Evolutionary conservation across 768 basidiomycete genomes (phyloP).

Genomic region (Dioszegia aurantiaca): DNA sequence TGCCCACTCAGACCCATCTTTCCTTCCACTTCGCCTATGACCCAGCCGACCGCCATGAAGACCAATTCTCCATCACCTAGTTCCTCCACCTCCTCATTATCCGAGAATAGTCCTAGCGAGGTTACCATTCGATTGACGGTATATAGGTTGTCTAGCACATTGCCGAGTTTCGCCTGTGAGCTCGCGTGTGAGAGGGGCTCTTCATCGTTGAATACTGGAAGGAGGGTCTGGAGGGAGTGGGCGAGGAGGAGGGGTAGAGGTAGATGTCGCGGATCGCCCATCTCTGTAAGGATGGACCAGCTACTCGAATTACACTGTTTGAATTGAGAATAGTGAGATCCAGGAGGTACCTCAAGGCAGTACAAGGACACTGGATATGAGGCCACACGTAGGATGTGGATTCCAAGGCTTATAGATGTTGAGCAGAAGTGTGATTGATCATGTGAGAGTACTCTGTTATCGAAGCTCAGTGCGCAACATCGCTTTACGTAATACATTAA

Average conservation of each 20-base stretch:
- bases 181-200: slow-evolving; percentile 33
- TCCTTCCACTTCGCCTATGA: slow-evolving; percentile 44
- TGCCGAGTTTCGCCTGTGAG: slow-evolving; percentile 29
- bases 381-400: too few species aligned
- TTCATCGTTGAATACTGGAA: slow-evolving; percentile 45
- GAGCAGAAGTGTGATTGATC: too few species aligned
- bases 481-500: too few species aligned
- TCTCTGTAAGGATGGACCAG: too few species aligned
- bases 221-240: slow-evolving; percentile 35
- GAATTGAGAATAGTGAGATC: too few species aligned
- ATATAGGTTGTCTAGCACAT: slow-evolving; percentile 38
- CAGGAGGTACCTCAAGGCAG: too few species aligned
- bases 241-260: slow-evolving; percentile 46
- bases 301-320: too few species aligned
- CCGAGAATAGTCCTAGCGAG: slow-evolving; percentile 50
- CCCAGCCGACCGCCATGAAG: slow-evolving; percentile 50
- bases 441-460: too few species aligned
- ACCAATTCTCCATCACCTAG: slow-evolving; percentile 47
- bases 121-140: slow-evolving; percentile 43
- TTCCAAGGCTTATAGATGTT: too few species aligned
- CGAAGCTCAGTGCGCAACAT: too few species aligned
- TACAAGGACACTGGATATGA: too few species aligned
- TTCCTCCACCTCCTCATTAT: slow-evolving; percentile 51
- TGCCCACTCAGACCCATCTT: slow-evolving; percentile 38
- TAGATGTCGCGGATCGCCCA: slow-evolving; percentile 23